Evolutionary conservation across 2,329 filamentous ascomycete genomes (phyloP).

Genomic region (Dothistroma pini): DNA sequence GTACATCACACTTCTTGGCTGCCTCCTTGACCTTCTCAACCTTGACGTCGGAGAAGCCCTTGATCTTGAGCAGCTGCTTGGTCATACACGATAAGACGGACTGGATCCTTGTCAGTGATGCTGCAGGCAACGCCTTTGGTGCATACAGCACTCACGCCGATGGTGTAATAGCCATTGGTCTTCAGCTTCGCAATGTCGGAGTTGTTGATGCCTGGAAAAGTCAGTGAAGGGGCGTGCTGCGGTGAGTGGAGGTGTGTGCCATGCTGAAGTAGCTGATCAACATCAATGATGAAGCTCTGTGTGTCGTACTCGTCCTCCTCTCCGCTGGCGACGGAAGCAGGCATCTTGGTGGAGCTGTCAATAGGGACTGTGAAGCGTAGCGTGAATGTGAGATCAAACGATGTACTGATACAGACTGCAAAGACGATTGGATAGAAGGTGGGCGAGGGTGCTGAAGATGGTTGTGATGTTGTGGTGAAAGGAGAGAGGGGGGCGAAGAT

Average conservation of each 20-base stretch:
- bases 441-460: background rate
- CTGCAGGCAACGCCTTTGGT: background rate
- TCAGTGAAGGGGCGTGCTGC: slow-evolving; percentile 1
- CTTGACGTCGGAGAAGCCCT: slow-evolving; percentile 67
- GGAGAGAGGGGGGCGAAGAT: background rate
- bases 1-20: slow-evolving; percentile 57
- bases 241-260: slow-evolving; percentile 39
- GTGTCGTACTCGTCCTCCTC: slow-evolving; percentile 50
- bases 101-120: slow-evolving; percentile 35
- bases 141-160: slow-evolving; percentile 49
- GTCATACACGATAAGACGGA: slow-evolving; percentile 59
- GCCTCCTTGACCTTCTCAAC: slow-evolving; percentile 70
- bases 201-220: slow-evolving; percentile 54
- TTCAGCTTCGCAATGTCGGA: slow-evolving; percentile 65
- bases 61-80: slow-evolving; percentile 61
- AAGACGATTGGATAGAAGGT: background rate
- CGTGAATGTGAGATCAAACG: background rate
- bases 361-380: background rate
- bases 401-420: background rate
- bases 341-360: slow-evolving; percentile 38
- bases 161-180: slow-evolving; percentile 59
- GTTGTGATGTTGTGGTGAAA: background rate
- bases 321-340: slow-evolving; percentile 52
- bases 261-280: slow-evolving; percentile 63
- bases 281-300: slow-evolving; percentile 59